Base-by-base conservation (phyloP, 1,139 yeast species). In the Geotrichum aggregatum region DNA sequence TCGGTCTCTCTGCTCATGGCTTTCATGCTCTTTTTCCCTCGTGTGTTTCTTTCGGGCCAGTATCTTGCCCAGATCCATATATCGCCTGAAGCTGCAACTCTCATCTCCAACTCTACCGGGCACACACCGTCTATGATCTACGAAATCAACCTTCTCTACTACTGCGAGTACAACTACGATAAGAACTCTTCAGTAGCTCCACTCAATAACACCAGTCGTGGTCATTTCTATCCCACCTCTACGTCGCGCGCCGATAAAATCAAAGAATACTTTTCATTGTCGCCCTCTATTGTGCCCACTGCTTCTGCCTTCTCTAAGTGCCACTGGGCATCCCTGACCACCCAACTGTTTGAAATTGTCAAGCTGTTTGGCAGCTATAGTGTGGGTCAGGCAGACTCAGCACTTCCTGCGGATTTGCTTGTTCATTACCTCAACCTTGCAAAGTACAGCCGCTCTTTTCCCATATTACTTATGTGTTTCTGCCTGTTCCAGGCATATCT, bases 31-130 rank as follows among this genome's bases (percentile, higher is more conserved):
- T 16, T 40, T 8, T 40, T 40, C 14, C 44, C 44, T 10, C 22
- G 13, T 3, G 13, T 36, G 22, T 13, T 40, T 14, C 31, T 24
- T 3, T 40, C 44, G 11, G 41, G 41, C 22, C 31, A 40, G 44
- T 40, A 40, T 24, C 24, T 40, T n/a, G 30, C 44, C 33, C 44
- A 40, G 44, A 40, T 40, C 7, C 30, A 40, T 28, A 21, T 40
- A 2, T 40, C 44, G 10, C 19, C 31, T 4, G 33, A 40, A 22
- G 44, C 44, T 1, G 31, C 44, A 14, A 6, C 24, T 6, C 44
- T 24, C 4, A 24, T 24, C 4, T 24, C 8, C 44, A 40, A 40
- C 44, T 22, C 44, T 10, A 40, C 44, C 11, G 18, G 44, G 18
- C 21, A n/a, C 6, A 11, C 11, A 11, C 44, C 33, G 5, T n/a